A percentile compares a stretch with the other conserved stretches of the same genome.
phyloP scores from a whole-genome alignment of 176 grass and related monocot genomes.

The Echinochloa phyllopogon region DNA sequence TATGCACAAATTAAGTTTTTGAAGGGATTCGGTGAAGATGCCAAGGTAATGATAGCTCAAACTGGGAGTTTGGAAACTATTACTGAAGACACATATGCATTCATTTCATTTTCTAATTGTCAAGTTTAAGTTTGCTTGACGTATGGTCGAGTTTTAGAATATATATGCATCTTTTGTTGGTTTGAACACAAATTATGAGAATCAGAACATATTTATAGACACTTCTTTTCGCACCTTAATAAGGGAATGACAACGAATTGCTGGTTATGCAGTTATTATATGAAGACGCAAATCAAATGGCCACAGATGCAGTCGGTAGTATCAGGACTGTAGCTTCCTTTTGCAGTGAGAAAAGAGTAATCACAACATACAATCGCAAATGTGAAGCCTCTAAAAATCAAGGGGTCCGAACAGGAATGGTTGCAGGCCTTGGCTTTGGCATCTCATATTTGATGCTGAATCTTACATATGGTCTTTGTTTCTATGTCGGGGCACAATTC shows the following conservation, averaged over 20 bases:
- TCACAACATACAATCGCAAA: slow-evolving; percentile 51
- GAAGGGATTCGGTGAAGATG: slow-evolving; percentile 62
- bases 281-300: slow-evolving; percentile 67
- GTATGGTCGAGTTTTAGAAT: not conserved
- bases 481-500: slow-evolving; percentile 59
- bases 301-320: slow-evolving; percentile 56
- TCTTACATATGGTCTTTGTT: slow-evolving; percentile 52
- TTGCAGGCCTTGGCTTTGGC: slow-evolving; percentile 57
- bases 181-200: not conserved
- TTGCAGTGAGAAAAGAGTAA: slow-evolving; percentile 55
- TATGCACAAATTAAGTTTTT: slow-evolving; percentile 70
- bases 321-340: slow-evolving; percentile 70
- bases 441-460: slow-evolving; percentile 52
- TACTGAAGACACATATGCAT: slow-evolving; percentile 32
- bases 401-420: slow-evolving; percentile 52
- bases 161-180: not conserved
- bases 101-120: not conserved
- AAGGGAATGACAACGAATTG: not conserved
- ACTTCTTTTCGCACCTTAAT: not conserved
- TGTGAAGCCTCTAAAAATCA: slow-evolving; percentile 58
- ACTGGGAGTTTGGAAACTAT: not conserved
- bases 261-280: slow-evolving; percentile 8
- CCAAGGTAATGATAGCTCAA: slow-evolving; percentile 50
- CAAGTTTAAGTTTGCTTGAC: not conserved
- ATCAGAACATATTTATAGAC: too few relatives aligned